Percentiles rank a stretch among this genome's conserved stretches.
Conservation (phyloP, 352 stramenopile genomes). For the Phytophthora multivora region DNA sequence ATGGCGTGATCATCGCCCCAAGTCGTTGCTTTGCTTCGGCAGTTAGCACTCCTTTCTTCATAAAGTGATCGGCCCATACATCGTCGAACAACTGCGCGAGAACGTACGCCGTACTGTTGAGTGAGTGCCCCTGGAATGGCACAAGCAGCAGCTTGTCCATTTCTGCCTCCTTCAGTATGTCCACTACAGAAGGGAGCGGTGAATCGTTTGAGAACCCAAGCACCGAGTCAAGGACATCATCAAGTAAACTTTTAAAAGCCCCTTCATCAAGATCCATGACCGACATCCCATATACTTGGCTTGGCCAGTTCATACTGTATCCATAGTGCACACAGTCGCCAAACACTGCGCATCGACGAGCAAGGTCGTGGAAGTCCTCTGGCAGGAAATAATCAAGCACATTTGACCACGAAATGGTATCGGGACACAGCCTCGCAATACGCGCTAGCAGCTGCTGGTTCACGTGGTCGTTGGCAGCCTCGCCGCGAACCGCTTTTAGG, state of each 20-base stretch:
- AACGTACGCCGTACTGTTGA: slow-evolving; percentile 21
- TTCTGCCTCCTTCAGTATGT: not conserved
- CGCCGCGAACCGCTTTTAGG: slow-evolving; percentile 25
- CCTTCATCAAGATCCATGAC: slow-evolving; percentile 16
- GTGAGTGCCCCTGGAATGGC: slow-evolving; percentile 14
- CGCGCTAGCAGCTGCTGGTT: slow-evolving; percentile 16
- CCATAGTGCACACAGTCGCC: slow-evolving; percentile 29
- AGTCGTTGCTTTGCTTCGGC: not conserved
- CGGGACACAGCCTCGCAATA: slow-evolving; percentile 23
- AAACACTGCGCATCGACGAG: slow-evolving; percentile 25
- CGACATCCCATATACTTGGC: slow-evolving; percentile 24
- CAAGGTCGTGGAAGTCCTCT: slow-evolving; percentile 34
- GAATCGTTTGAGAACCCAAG: slow-evolving; percentile 10
- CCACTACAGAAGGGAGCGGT: not conserved
- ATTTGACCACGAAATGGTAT: slow-evolving; percentile 34
- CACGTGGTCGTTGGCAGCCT: not conserved
- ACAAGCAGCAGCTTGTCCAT: slow-evolving; percentile 30
- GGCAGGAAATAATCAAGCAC: slow-evolving; percentile 27
- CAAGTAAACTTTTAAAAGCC: not conserved
- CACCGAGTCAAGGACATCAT: slow-evolving; percentile 9
- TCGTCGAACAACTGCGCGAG: slow-evolving; percentile 8
- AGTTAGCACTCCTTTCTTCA: slow-evolving; percentile 13
- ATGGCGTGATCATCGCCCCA: not conserved
- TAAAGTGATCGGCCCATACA: slow-evolving; percentile 30
- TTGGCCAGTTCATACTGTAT: slow-evolving; percentile 36